phyloP scores from a whole-genome alignment of 768 basidiomycete genomes.

The Vararia minispora region DNA sequence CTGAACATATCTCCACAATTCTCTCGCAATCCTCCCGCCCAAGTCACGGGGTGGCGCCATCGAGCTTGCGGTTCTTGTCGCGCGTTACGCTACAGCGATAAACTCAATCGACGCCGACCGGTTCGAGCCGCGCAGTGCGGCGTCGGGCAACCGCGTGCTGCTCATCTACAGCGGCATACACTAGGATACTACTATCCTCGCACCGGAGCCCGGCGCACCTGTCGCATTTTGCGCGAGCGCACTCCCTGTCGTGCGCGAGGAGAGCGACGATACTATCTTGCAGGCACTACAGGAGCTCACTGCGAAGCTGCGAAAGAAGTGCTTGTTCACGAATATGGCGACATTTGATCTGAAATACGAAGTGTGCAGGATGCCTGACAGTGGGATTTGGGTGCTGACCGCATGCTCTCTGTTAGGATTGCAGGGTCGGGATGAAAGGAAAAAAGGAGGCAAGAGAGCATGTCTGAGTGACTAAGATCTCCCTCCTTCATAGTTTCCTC shows the following conservation, averaged over 20 bases:
- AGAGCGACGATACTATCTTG: conserved; percentile 41
- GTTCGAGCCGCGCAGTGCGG: conserved; percentile 46
- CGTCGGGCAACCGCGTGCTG: conserved; percentile 33
- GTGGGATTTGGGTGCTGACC: conserved; percentile 5
- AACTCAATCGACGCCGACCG: conserved; percentile 81
- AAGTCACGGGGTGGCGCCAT: conserved; percentile 91
- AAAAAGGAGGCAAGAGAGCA: conserved; percentile 87
- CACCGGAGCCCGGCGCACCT: conserved; percentile 65
- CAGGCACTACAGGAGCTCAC: conserved; percentile 61
- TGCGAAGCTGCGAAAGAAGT: conserved; percentile 54
- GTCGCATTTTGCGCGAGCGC: conserved; percentile 72
- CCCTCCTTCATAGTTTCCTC: too few relatives aligned
- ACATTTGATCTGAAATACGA: conserved; percentile 86
- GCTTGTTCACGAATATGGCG: conserved; percentile 79
- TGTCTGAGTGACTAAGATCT: conserved; percentile 75
- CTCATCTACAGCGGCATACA: conserved; percentile 91
- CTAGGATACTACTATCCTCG: conserved; percentile 80
- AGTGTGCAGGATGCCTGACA: conserved; percentile 28
- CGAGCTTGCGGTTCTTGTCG: conserved; percentile 73
- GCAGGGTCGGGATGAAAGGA: conserved; percentile 75
- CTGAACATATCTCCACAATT: conserved; percentile 74
- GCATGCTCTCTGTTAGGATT: conserved; percentile 34
- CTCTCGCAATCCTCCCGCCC: conserved; percentile 53
- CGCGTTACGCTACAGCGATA: conserved; percentile 75
- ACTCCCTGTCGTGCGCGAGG: conserved; percentile 46